Conservation (phyloP, 352 stramenopile genomes). For the Vaucheria bursata region DNA sequence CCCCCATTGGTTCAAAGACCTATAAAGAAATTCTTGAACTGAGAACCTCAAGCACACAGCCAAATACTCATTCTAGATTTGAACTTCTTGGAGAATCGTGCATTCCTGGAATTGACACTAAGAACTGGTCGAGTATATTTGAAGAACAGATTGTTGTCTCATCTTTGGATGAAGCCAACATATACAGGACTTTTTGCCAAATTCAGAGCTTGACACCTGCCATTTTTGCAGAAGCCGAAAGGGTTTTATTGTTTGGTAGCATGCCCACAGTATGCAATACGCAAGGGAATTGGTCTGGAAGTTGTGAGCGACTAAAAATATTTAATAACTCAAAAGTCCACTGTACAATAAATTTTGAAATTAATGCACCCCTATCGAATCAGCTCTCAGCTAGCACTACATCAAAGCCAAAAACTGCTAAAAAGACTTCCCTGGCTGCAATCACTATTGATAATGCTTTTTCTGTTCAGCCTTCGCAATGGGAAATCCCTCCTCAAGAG, state of each 20-base stretch:
- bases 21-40: slow-evolving; percentile 57
- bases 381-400: background rate
- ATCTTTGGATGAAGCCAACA: slow-evolving; percentile 57
- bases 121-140: slow-evolving; percentile 79
- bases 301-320: slow-evolving; percentile 82
- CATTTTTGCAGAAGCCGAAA: slow-evolving; percentile 67
- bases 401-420: slow-evolving; percentile 5
- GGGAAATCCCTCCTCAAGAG: slow-evolving; percentile 85
- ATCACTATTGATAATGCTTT: slow-evolving; percentile 54
- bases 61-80: slow-evolving; percentile 58
- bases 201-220: background rate
- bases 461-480: slow-evolving; percentile 71
- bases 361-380: slow-evolving; percentile 48
- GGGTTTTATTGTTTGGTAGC: slow-evolving; percentile 72
- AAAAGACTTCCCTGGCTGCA: slow-evolving; percentile 12
- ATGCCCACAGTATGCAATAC: slow-evolving; percentile 53
- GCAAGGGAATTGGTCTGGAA: slow-evolving; percentile 50
- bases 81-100: slow-evolving; percentile 81
- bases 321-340: slow-evolving; percentile 86
- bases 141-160: slow-evolving; percentile 84
- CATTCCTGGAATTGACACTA: slow-evolving; percentile 76
- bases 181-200: too few species aligned
- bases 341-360: slow-evolving; percentile 70
- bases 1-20: slow-evolving; percentile 61
- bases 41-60: background rate